Evolutionary conservation across 305 asterid species (phyloP), one percentile per base, ranked within the genome.

Genomic region (Fraxinus baroniana): DNA sequence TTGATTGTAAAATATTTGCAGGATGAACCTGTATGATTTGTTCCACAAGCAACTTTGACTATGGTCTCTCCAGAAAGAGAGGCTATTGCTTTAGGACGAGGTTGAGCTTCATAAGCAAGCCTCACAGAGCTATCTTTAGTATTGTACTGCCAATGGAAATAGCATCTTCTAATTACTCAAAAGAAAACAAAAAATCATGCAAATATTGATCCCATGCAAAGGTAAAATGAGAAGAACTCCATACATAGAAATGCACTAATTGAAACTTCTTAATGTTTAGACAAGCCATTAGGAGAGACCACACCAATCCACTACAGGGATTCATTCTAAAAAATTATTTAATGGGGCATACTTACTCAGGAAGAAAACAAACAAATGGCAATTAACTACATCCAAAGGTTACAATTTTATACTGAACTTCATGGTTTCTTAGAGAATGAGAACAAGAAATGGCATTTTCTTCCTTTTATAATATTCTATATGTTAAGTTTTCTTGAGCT

Each of bases 21-120:
- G 44, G 84, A 73, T 74, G 77, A 64, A 94, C 99, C 99, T 87
- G 99, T 91, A 88, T 96, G 99, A 89, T 96, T 96, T 85, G 91
- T 85, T 88, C 99, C 99, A 80, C 98, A 94, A 55, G 98, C 98
- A 82, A 87, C 98, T 89, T 96, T 96, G 68, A 91, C 97, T 76
- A 96, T 89, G 76, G 98, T 92, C 88, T 93, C 97, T 74, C 97
- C 98, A 15, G 99, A 81, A 84, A 96, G 92, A 86, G 97, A 85
- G 62, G 95, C 92, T 83, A 96, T 89, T 57, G 97, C 97, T 88
- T 74, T 91, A 77, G 99, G 99, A 74, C 92, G 94, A 73, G 98
- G 97, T 88, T 96, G 99, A 85, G 99, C 94, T 90, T 96, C 98
- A 89, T 96, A 96, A 76, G 97, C 99, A 88, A 96, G 98, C 89